A percentile compares a stretch with the other conserved stretches of the same genome.
These are phyloP conservation scores for Hymenoscyphus repandus DNA, from an alignment of 2,329 filamentous ascomycete genomes.

Conservation along the genomic window DNA sequence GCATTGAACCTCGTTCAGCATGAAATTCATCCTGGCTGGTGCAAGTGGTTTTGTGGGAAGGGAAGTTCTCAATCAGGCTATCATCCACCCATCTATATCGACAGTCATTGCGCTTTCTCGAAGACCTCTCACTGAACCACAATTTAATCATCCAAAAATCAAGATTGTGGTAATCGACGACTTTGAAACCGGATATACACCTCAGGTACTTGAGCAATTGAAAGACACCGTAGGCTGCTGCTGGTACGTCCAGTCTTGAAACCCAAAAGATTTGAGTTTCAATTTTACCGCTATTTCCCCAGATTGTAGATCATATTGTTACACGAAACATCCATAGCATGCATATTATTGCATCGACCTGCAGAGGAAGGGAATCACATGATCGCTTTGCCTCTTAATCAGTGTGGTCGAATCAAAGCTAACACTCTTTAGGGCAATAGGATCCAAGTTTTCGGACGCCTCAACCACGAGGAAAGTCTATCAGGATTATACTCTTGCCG, in stretches of 20 bases:
- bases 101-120: constrained; percentile 28
- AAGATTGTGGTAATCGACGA: background rate
- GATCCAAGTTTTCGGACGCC: constrained; percentile 11
- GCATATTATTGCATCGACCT: too few species aligned
- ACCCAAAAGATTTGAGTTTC: background rate
- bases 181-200: constrained; percentile 1
- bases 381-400: background rate
- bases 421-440: background rate
- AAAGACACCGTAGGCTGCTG: background rate
- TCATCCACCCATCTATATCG: constrained; percentile 25
- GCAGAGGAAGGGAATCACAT: too few species aligned
- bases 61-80: constrained; percentile 32
- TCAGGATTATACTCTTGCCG: constrained; percentile 22
- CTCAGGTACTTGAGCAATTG: background rate
- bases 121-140: background rate
- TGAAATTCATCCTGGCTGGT: constrained; percentile 33
- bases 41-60: constrained; percentile 31
- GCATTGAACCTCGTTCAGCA: constrained; percentile 9
- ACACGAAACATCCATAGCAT: too few species aligned
- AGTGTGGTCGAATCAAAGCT: background rate
- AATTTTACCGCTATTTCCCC: too few species aligned
- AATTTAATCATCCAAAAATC: background rate
- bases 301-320: too few species aligned
- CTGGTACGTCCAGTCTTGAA: background rate
- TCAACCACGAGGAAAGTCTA: constrained; percentile 5